Conservation (phyloP, 1,139 yeast species). For the Debaryomyces singareniensis region DNA sequence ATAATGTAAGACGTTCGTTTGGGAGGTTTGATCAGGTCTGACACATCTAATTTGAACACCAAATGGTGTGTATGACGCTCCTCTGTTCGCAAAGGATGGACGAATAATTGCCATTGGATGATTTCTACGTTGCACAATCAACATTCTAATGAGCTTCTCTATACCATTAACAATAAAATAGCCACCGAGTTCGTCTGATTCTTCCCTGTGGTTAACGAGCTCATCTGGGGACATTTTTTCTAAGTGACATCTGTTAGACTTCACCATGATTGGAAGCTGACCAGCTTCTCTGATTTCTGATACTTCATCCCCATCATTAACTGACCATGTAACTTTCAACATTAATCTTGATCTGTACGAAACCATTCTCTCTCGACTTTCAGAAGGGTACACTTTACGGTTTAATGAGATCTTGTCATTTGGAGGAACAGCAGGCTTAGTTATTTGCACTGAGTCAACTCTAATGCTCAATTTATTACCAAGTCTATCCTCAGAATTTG, state of each 20-base stretch:
- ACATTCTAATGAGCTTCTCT: slow-evolving; percentile 93
- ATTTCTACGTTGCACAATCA: slow-evolving; percentile 94
- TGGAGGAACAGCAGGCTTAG: slow-evolving; percentile 71
- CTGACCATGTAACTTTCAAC: slow-evolving; percentile 75
- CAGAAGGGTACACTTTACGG: slow-evolving; percentile 80
- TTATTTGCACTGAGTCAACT: slow-evolving; percentile 80
- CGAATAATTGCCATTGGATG: slow-evolving; percentile 97
- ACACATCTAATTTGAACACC: slow-evolving; percentile 95
- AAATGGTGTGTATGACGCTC: slow-evolving; percentile 77
- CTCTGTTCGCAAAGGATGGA: slow-evolving; percentile 92
- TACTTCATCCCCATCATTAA: slow-evolving; percentile 79
- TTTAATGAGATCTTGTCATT: slow-evolving; percentile 76
- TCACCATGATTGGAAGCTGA: slow-evolving; percentile 83
- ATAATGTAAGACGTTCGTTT: slow-evolving; percentile 92
- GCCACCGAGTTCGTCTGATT: slow-evolving; percentile 94
- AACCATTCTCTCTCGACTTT: slow-evolving; percentile 84
- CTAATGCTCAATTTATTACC: slow-evolving; percentile 80
- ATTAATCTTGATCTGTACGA: slow-evolving; percentile 69
- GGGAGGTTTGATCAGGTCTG: slow-evolving; percentile 96
- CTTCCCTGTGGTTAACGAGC: slow-evolving; percentile 75
- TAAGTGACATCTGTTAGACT: slow-evolving; percentile 85
- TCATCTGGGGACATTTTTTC: slow-evolving; percentile 78
- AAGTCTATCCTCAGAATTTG: slow-evolving; percentile 53
- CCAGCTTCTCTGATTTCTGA: slow-evolving; percentile 90
- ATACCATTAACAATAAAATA: slow-evolving; percentile 95